Evolutionary conservation across 169 alveolate species (phyloP).

Genomic region (Eimeria sp.): DNA sequence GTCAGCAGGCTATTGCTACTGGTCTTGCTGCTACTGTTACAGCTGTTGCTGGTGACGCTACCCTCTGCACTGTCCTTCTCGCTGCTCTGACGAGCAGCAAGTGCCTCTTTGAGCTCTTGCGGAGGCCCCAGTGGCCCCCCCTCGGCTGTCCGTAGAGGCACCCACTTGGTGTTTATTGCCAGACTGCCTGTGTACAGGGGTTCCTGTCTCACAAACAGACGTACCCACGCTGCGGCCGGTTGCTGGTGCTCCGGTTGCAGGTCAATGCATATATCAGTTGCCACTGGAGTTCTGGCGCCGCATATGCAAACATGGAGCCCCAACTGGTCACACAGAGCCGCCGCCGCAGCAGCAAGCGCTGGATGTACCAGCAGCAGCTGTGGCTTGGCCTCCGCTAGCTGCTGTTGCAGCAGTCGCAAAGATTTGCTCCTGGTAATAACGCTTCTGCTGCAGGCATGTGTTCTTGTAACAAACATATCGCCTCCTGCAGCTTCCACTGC

Average conservation of each 20-base stretch:
- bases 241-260: constrained; percentile 68
- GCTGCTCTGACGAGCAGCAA: constrained; percentile 37
- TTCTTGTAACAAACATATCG: constrained; percentile 12
- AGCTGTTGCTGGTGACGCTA: constrained; percentile 8
- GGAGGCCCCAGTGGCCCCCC: constrained; percentile 39
- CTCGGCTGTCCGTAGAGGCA: constrained; percentile 31
- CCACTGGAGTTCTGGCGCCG: constrained; percentile 15
- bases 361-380: constrained; percentile 73
- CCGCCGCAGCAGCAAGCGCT: constrained; percentile 65
- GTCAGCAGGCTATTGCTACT: not conserved
- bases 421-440: constrained; percentile 36
- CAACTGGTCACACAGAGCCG: constrained; percentile 7
- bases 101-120: constrained; percentile 61
- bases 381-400: constrained; percentile 47
- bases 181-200: constrained; percentile 37
- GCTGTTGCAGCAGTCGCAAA: constrained; percentile 74
- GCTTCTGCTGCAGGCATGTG: constrained; percentile 34
- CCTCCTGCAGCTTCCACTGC: constrained; percentile 54
- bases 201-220: constrained; percentile 25
- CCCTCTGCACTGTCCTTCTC: not conserved
- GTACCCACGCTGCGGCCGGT: constrained; percentile 19
- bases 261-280: constrained; percentile 10
- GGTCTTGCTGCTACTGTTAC: constrained; percentile 45
- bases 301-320: constrained; percentile 62
- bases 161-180: constrained; percentile 31